A percentile compares a stretch with the other conserved stretches of the same genome.
Evolutionary conservation across 169 alveolate genomes (phyloP).

Genomic region (Eimeria brunetti): DNA sequence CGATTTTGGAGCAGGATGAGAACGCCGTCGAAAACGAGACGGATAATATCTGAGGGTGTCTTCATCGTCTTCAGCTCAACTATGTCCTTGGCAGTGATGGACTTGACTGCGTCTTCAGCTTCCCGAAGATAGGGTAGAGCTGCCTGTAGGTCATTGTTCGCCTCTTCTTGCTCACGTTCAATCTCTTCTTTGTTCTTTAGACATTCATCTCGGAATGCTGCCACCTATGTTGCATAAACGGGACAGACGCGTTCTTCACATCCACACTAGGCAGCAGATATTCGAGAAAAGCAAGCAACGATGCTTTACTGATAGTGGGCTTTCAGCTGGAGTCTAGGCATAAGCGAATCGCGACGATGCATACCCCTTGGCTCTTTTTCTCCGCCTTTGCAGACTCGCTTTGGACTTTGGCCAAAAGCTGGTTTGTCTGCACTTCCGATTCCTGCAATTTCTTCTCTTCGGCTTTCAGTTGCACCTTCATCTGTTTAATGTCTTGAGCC

Average conservation of each 20-base stretch:
- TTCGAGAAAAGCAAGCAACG: not conserved
- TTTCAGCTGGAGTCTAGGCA: no score
- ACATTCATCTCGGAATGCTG: slow-evolving; percentile 90
- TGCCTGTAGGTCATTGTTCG: slow-evolving; percentile 95
- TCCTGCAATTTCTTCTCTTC: slow-evolving; percentile 95
- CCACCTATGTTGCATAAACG: slow-evolving; percentile 45
- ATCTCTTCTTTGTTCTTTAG: slow-evolving; percentile 92
- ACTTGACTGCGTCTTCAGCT: slow-evolving; percentile 95
- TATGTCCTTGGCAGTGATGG: slow-evolving; percentile 94
- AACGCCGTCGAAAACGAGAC: slow-evolving; percentile 95
- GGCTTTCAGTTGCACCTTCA: slow-evolving; percentile 94
- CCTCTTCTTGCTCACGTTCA: slow-evolving; percentile 94
- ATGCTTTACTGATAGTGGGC: not conserved
- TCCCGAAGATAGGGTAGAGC: slow-evolving; percentile 96
- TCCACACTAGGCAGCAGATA: not conserved
- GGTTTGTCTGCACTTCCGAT: slow-evolving; percentile 94
- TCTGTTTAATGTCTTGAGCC: slow-evolving; percentile 93
- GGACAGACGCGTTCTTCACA: not conserved
- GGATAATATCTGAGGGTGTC: slow-evolving; percentile 95
- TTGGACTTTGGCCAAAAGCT: slow-evolving; percentile 93
- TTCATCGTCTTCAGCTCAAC: slow-evolving; percentile 94
- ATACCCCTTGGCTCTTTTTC: slow-evolving; percentile 94
- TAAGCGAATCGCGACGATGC: not conserved
- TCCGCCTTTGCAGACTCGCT: slow-evolving; percentile 96
- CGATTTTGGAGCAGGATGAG: slow-evolving; percentile 89